These are phyloP conservation scores for Lunularia cruciata DNA, from an alignment of 225 moss, liverwort and hornwort species.

Conservation along the genomic window DNA sequence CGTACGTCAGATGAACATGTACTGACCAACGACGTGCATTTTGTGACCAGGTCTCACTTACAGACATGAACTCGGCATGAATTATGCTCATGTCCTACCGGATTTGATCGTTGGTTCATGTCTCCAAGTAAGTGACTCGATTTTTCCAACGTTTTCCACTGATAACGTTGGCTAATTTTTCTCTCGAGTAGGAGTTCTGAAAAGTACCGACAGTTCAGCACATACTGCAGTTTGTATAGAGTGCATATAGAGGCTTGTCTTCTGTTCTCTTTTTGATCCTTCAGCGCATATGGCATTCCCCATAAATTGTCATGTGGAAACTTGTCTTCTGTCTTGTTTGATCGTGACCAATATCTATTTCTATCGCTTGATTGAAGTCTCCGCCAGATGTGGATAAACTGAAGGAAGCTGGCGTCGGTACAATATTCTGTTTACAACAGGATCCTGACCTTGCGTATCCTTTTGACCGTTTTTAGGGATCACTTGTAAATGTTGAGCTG, in stretches of 20 bases:
- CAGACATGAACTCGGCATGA: constrained; percentile 97
- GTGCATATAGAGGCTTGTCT: too few species aligned
- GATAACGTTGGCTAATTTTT: too few species aligned
- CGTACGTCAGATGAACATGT: too few species aligned
- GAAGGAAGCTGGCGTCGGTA: constrained; percentile 70
- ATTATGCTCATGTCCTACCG: constrained; percentile 75
- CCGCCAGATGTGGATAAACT: constrained; percentile 89
- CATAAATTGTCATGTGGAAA: not conserved
- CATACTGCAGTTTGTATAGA: not conserved
- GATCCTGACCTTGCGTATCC: constrained; percentile 90
- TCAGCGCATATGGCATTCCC: too few species aligned
- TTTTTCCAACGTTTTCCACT: too few species aligned
- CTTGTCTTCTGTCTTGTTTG: not conserved
- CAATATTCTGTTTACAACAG: constrained; percentile 89
- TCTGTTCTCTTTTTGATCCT: too few species aligned
- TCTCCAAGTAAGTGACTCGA: constrained; percentile 63
- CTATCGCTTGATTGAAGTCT: too few species aligned
- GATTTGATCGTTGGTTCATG: constrained; percentile 96
- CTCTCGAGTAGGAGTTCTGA: too few species aligned
- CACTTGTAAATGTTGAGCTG: too few species aligned
- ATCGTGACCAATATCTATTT: not conserved
- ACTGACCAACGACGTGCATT: not conserved
- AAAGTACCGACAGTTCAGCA: too few species aligned
- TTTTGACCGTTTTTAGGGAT: too few species aligned
- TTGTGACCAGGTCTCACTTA: constrained; percentile 68